Percentiles rank a stretch among this genome's conserved stretches.
Evolutionary conservation across 148 eudicot genomes (phyloP).

Genomic region (Linanthus parryae): DNA sequence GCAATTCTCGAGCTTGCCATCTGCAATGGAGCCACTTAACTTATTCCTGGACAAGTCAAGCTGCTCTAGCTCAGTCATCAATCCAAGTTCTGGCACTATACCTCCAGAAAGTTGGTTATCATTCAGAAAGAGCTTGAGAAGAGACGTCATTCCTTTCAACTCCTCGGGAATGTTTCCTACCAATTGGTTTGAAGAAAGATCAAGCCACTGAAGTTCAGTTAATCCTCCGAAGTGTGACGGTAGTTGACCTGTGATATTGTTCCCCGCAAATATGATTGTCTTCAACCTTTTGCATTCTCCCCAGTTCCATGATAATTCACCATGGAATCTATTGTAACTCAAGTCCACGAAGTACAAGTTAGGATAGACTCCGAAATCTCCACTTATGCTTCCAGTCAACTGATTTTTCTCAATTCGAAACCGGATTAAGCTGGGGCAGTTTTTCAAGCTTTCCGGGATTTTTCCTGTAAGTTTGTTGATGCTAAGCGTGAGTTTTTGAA

Average conservation of each 20-base stretch:
- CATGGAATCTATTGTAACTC: constrained; percentile 25
- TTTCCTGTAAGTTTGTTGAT: constrained; percentile 16
- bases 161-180: constrained; percentile 32
- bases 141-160: constrained; percentile 19
- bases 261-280: constrained; percentile 10
- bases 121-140: constrained; percentile 20
- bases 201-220: constrained; percentile 17
- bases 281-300: constrained; percentile 20
- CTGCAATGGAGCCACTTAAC: constrained; percentile 27
- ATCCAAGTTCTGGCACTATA: constrained; percentile 25
- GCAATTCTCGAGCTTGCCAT: constrained; percentile 23
- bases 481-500: constrained; percentile 14
- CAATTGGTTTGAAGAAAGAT: constrained; percentile 33
- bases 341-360: constrained; percentile 17
- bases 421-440: constrained; percentile 15
- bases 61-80: constrained; percentile 15
- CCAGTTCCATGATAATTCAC: constrained; percentile 20
- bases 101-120: constrained; percentile 26
- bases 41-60: constrained; percentile 30
- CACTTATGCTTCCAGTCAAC: constrained; percentile 19
- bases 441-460: constrained; percentile 23
- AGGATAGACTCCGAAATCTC: constrained; percentile 26
- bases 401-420: constrained; percentile 24
- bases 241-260: constrained; percentile 13
- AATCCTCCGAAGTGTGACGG: constrained; percentile 24